Evolutionary conservation across 164 flowering plant species (phyloP), one percentile per base, ranked within the genome.

Genomic region (Tinospora cordifolia): DNA sequence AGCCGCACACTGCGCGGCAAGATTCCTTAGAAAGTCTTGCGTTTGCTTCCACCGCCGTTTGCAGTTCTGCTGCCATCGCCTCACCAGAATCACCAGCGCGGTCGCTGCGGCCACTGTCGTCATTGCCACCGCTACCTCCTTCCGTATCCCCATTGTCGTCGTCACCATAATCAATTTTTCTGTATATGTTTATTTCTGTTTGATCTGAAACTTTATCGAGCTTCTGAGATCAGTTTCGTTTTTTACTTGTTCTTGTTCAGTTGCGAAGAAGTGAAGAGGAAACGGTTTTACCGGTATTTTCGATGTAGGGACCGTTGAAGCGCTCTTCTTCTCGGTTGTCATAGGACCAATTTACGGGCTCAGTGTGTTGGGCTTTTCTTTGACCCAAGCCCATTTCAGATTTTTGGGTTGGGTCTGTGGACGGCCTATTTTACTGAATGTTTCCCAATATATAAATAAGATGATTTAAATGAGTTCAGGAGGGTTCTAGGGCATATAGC

Each of bases 1-100:
- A 8, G 88, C 84, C 26, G 87, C 85, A 19, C 83, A 77, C 19
- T 83, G 80, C 19, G 78, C 62, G 0, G 84, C 85, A 4, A 87
- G 82, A 36, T 80, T 78, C 0, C 81, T 75, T 0, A 87, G 76
- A 4, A 83, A 77, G 3, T 75, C 67, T 26, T 77, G 79, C 0
- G 83, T 71, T 6, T 77, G 72, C 62, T 68, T 81, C 84, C 84
- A 76, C 68, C 75, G 78, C 8, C 79, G 54, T 67, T 77, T 75
- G 15, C 66, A 44, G 49, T 71, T 73, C 36, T 44, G 62, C 64
- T 69, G 73, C 84, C 86, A 77, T 8, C 49, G 77, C 54, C 79
- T 69, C 62, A 79, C 15, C 12, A 77, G 9, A 4, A 70, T 74
- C 25, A 71, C 79, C 25, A 30, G 75, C 65, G 30, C 78, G 0